Conservation (phyloP, 1,284 basidiomycete species). For the Stygiomarasmius scandens region DNA sequence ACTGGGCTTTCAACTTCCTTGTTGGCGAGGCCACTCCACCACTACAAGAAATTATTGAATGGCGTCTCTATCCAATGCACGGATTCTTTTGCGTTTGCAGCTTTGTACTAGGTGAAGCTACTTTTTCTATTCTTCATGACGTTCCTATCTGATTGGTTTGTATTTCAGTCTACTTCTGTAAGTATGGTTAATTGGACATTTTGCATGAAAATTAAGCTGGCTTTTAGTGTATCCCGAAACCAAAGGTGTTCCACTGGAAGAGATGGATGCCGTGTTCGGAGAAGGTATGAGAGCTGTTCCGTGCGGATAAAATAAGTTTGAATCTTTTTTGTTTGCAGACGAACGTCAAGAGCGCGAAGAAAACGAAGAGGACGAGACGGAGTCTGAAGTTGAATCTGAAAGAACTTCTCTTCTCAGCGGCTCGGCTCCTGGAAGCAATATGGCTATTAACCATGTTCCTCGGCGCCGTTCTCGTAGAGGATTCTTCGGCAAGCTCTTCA, state of each 20-base stretch:
- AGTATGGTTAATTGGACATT: conserved; percentile 26
- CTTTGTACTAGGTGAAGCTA: conserved; percentile 71
- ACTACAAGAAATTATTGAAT: conserved; percentile 87
- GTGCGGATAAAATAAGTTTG: too few species aligned
- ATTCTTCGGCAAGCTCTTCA: conserved; percentile 57
- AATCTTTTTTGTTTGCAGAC: conserved; percentile 34
- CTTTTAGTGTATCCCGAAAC: conserved; percentile 79
- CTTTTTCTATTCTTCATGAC: background rate
- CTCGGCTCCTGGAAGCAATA: conserved; percentile 37
- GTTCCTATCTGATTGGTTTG: conserved; percentile 13
- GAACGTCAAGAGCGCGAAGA: conserved; percentile 67
- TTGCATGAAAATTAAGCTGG: conserved; percentile 8
- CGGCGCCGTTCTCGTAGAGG: conserved; percentile 30
- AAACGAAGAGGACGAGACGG: conserved; percentile 44
- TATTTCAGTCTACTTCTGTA: conserved; percentile 71
- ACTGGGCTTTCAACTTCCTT: conserved; percentile 85
- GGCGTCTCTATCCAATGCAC: conserved; percentile 96
- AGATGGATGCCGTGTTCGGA: conserved; percentile 83
- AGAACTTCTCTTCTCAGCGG: conserved; percentile 57
- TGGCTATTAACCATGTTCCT: conserved; percentile 26
- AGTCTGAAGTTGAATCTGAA: conserved; percentile 35
- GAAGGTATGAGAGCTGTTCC: conserved; percentile 52
- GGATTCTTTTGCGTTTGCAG: conserved; percentile 91
- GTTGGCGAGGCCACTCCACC: conserved; percentile 91
- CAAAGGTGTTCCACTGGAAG: conserved; percentile 77